Conservation (phyloP, 164 flowering plant genomes). For the Pachysandra terminalis region DNA sequence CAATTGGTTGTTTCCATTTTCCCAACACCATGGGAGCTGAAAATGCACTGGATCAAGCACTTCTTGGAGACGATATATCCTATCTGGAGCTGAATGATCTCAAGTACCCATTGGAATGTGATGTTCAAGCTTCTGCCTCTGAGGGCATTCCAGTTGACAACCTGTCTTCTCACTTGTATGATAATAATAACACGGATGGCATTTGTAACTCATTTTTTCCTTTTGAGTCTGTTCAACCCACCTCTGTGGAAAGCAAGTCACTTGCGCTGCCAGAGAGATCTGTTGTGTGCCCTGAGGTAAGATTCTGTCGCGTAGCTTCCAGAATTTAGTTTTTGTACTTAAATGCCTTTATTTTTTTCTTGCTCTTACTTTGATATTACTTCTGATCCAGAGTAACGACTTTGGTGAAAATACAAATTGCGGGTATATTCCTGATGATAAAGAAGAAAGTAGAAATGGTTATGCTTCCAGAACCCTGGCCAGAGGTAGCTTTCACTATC, state of each 20-base stretch:
- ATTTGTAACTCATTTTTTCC: background rate
- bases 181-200: background rate
- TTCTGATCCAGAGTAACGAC: background rate
- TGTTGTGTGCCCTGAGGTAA: background rate
- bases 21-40: background rate
- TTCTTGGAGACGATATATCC: background rate
- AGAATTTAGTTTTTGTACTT: background rate
- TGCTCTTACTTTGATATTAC: background rate
- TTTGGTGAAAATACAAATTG: constrained; percentile 3
- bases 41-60: constrained; percentile 9
- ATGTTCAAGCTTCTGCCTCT: constrained; percentile 5
- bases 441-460: constrained; percentile 1
- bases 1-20: background rate
- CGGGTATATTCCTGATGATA: background rate
- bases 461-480: constrained; percentile 4
- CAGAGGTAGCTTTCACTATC: constrained; percentile 31
- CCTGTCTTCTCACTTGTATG: background rate
- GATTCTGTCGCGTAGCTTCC: background rate
- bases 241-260: background rate
- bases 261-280: background rate
- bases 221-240: background rate
- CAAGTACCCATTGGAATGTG: constrained; percentile 15
- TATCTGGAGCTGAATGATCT: constrained; percentile 40
- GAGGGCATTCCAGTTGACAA: background rate
- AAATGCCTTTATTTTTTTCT: background rate